Evolutionary conservation across 1,139 yeast genomes (phyloP).

Genomic region (Debaryomycetaceae sp.): DNA sequence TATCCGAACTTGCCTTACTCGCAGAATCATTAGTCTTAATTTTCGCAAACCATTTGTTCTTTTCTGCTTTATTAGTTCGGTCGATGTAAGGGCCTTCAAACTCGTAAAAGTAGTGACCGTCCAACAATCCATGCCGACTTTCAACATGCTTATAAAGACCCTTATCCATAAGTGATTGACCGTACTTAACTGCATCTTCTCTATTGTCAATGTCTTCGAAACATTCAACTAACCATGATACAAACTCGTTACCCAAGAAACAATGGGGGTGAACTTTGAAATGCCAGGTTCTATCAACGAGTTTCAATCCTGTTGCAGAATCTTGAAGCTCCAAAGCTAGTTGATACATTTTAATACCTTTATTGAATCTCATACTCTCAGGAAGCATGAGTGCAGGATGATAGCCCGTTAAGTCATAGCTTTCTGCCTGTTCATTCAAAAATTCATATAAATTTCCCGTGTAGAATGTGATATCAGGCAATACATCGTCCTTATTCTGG

Average conservation of each 20-base stretch:
- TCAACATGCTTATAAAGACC: slow-evolving; percentile 81
- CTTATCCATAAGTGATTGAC: slow-evolving; percentile 68
- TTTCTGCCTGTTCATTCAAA: slow-evolving; percentile 36
- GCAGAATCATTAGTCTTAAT: slow-evolving; percentile 18
- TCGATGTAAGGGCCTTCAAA: slow-evolving; percentile 56
- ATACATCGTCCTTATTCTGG: slow-evolving; percentile 46
- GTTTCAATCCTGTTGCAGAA: slow-evolving; percentile 51
- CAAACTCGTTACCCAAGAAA: slow-evolving; percentile 82
- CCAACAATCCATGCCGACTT: slow-evolving; percentile 75
- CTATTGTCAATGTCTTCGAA: slow-evolving; percentile 76
- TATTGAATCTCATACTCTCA: slow-evolving; percentile 34
- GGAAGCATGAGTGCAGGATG: slow-evolving; percentile 35
- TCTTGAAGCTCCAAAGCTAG: slow-evolving; percentile 70
- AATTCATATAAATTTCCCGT: slow-evolving; percentile 81
- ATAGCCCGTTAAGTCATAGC: slow-evolving; percentile 33
- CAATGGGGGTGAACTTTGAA: slow-evolving; percentile 74
- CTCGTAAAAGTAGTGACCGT: slow-evolving; percentile 90
- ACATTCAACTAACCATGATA: slow-evolving; percentile 76
- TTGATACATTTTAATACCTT: slow-evolving; percentile 31
- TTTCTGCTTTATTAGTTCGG: slow-evolving; percentile 19
- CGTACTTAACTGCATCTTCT: slow-evolving; percentile 79
- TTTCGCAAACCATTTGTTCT: slow-evolving; percentile 32
- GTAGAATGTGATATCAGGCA: slow-evolving; percentile 79
- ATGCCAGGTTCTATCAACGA: slow-evolving; percentile 89
- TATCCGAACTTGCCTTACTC: slow-evolving; percentile 26